Base-by-base conservation (phyloP, 306 rosid species). In the Vicia sativa region DNA sequence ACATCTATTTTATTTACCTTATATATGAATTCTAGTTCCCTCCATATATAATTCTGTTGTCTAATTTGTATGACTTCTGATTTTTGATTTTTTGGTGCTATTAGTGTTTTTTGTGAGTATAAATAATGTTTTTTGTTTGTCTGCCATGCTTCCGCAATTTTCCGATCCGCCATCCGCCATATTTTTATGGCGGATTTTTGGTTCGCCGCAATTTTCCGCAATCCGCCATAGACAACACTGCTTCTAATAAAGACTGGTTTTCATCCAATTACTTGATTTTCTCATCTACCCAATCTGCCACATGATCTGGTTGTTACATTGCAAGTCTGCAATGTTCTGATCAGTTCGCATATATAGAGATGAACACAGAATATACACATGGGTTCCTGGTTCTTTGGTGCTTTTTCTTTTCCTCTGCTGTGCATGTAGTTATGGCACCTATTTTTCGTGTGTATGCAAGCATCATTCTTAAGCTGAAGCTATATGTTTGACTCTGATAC, bases 401-500 rank as follows among this genome's bases (percentile, higher is more conserved):
- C 12, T 14, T 9, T 21, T 66, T 31, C 11, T 64, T 45, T 53
- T 44, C 55, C 50, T 55, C 43, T 57, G 6, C 25, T 65, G 19
- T 41, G 16, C 41, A 35, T 16, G n/a, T 46, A 4, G 74, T 70
- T 44, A 70, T 58, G n/a, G n/a, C 45, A 18, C 62, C 68, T 43
- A 37, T 64, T 21, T 21, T 21, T 21, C 23, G 23, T 21, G 23
- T 21, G 23, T 21, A 21, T 21, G 65, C 31, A 19, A 49, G 64
- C 60, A 37, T 45, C 39, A 62, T 72, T 19, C 35, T 38, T 75
- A 43, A 46, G 66, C 63, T 63, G 65, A 70, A 12, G 23, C 53
- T 11, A 29, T 38, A 16, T 79, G 73, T 59, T 76, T 78, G 69
- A 49, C 55, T 80, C 15, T 72, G 65, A 83, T 81, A 68, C 87